Percentiles rank a stretch among this genome's conserved stretches.
phyloP scores from a whole-genome alignment of 1,284 basidiomycete species.

The Ganoderma lingzhi region DNA sequence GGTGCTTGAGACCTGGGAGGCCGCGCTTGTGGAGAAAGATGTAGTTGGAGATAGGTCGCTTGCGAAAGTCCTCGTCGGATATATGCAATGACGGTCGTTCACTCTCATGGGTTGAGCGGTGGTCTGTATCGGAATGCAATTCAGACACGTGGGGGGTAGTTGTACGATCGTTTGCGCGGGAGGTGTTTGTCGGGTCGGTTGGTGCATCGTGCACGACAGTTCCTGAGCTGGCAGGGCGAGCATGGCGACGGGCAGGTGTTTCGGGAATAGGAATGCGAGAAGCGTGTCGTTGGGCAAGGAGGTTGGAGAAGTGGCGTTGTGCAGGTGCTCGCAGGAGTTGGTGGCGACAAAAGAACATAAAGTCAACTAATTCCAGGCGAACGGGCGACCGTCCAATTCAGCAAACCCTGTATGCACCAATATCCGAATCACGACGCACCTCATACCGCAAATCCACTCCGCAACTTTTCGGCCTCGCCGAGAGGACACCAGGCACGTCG shows the following conservation, averaged over 20 bases:
- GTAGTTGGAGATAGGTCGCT: constrained; percentile 8
- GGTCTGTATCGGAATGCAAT: background rate
- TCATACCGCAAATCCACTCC: constrained; percentile 38
- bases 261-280: constrained; percentile 4
- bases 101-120: background rate
- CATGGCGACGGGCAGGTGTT: constrained; percentile 12
- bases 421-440: constrained; percentile 32
- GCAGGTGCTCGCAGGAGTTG: constrained; percentile 41
- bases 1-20: background rate
- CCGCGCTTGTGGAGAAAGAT: background rate
- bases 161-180: background rate
- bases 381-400: constrained; percentile 10
- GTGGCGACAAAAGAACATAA: constrained; percentile 47
- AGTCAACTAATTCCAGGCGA: constrained; percentile 37
- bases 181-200: background rate
- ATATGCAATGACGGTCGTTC: background rate
- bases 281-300: constrained; percentile 24
- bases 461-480: constrained; percentile 18
- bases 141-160: background rate
- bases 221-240: constrained; percentile 21
- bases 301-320: constrained; percentile 33
- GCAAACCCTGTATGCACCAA: background rate
- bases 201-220: background rate
- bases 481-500: constrained; percentile 8
- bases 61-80: constrained; percentile 8